Conservation (phyloP, 306 rosid species). For the Malus asiatica region DNA sequence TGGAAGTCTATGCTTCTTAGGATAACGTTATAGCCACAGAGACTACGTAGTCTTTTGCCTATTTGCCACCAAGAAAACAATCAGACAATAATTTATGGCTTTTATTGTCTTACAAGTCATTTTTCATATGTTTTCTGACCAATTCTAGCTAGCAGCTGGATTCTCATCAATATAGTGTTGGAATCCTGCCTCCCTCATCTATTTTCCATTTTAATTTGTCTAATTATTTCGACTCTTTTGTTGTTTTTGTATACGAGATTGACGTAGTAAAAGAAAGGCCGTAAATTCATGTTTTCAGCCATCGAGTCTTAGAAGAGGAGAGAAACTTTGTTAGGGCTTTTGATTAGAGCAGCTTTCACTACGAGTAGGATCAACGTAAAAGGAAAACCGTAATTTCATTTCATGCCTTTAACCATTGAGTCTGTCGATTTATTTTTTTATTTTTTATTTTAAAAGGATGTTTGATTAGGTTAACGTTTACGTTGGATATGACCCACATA, state of each 20-base stretch:
- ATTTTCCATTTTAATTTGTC: neutral
- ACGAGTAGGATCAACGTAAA: neutral
- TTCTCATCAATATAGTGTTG: neutral
- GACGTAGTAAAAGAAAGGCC: neutral
- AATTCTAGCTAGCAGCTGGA: conserved; percentile 9
- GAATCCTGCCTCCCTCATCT: neutral
- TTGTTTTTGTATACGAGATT: neutral
- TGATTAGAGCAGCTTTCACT: neutral
- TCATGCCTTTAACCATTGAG: neutral
- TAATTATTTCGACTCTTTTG: neutral
- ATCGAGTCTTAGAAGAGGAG: neutral
- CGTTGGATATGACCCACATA: neutral
- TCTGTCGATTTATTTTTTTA: too few species aligned
- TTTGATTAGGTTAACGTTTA: neutral
- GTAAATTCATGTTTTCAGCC: conserved; percentile 27
- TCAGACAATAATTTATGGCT: conserved; percentile 29
- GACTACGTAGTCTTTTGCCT: neutral
- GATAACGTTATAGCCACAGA: neutral
- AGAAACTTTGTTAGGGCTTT: neutral
- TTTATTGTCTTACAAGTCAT: conserved; percentile 20
- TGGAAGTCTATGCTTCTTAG: neutral
- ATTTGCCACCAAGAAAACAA: conserved; percentile 6
- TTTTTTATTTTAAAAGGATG: too few species aligned
- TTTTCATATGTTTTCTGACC: conserved; percentile 16
- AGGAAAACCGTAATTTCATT: neutral